Base-by-base conservation (phyloP, 2,329 filamentous ascomycete species). In the Pezicula neosporulosa region DNA sequence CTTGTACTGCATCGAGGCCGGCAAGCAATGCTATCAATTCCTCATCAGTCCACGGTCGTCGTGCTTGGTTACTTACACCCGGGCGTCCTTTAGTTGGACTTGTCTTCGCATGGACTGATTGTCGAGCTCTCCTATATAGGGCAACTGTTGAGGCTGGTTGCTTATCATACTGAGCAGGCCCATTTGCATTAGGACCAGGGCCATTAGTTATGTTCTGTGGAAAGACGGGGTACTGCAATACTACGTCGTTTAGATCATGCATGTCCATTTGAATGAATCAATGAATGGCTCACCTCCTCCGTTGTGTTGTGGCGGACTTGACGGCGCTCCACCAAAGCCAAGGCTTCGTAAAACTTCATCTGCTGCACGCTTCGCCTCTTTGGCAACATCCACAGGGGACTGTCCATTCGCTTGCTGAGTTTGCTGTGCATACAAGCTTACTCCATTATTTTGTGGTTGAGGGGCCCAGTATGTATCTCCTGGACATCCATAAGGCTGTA, bases 11-110 rank as follows among this genome's bases (percentile, higher is more conserved):
- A 63, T 95, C 91, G 4, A 96, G 80, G 1, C 91, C 91, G 45
- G 87, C 83, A 86, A 96, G 93, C 16, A 96, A 76, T 0, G 91
- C 90, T 67, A 91, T 90, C 66, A 96, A 91, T 69, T 96, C 91
- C 56, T 94, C 89, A 4, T 87, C 85, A 1, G 87, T 90, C 91
- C 91, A 96, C 0, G 91, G 90, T 27, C 91, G 81, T 30, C 91
- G 81, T 60, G 80, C 77, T 7, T 42, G 59, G 48, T 73, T 80
- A 5, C 78, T 78, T 10, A 77, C 66, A 9, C 77, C 77, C 1
- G 76, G 73, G 51, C 78, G 74, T 46, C 77, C 73, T 46, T 72
- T 76, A 24, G 52, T 56, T 1, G 78, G 74, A 3, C 77, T 78
- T n/a, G 76, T 71, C 60, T 80, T 81, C 2, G 77, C 72, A 7